Conservation (phyloP, 176 grass and related monocot genomes). For the Oryza brachyantha region DNA sequence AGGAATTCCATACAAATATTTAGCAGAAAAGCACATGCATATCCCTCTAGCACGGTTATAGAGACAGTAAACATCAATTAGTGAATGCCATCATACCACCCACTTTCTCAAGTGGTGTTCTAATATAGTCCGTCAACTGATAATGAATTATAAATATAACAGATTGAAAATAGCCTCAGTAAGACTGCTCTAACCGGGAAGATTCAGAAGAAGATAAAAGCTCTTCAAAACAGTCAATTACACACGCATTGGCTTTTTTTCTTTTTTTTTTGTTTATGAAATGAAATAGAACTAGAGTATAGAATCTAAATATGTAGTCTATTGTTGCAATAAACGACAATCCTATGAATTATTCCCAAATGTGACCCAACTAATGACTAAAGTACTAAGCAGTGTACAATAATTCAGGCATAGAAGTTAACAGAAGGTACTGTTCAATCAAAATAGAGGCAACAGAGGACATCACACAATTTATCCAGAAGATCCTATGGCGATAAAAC, state of each 20-base stretch:
- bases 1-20: constrained; percentile 2
- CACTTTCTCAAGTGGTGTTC: constrained; percentile 78
- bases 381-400: too few relatives aligned
- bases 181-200: background rate
- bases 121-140: constrained; percentile 88
- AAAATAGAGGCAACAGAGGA: background rate
- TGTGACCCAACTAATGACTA: too few relatives aligned
- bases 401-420: constrained; percentile 4
- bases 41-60: constrained; percentile 95
- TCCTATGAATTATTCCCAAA: too few relatives aligned
- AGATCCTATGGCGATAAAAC: background rate
- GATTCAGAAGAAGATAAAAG: background rate
- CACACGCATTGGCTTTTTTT: background rate
- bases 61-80: constrained; percentile 87
- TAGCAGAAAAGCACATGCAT: constrained; percentile 44
- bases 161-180: background rate
- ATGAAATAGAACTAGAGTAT: background rate
- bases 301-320: background rate
- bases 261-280: background rate
- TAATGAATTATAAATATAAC: background rate
- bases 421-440: background rate
- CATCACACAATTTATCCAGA: background rate
- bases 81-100: constrained; percentile 80
- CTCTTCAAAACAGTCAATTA: constrained; percentile 14
- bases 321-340: background rate